phyloP scores from a whole-genome alignment of 2,329 filamentous ascomycete species.

The Meredithiella fracta region DNA sequence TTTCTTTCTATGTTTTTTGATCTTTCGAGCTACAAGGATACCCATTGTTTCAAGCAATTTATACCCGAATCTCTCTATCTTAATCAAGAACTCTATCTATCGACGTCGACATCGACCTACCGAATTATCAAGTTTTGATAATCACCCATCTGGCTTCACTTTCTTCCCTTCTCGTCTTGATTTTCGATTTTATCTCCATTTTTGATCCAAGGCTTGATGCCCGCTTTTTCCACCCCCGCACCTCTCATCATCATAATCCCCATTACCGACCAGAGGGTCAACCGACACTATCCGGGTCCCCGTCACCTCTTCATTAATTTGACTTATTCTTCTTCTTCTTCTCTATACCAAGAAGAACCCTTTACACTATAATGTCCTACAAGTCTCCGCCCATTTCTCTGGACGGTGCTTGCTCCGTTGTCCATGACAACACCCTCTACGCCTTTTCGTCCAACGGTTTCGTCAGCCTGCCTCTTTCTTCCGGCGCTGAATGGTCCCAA shows the following conservation, averaged over 20 bases:
- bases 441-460: conserved; percentile 63
- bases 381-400: conserved; percentile 36
- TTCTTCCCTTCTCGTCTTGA: not conserved
- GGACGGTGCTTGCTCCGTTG: conserved; percentile 63
- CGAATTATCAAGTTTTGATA: too few species aligned
- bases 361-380: conserved; percentile 13
- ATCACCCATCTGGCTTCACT: too few species aligned
- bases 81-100: too few species aligned
- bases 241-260: not conserved
- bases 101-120: too few species aligned
- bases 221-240: not conserved
- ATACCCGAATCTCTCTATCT: too few species aligned
- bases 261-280: too few species aligned
- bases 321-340: not conserved
- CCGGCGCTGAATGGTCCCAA: conserved; percentile 55
- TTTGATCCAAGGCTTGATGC: not conserved
- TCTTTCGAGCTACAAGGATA: too few species aligned
- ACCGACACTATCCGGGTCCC: too few species aligned
- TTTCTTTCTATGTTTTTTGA: too few species aligned
- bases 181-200: not conserved
- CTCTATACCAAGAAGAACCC: not conserved
- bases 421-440: conserved; percentile 71
- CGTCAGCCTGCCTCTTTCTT: conserved; percentile 50
- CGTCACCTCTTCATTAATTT: not conserved
- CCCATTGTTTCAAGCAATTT: too few species aligned